Evolutionary conservation across 148 eudicot species (phyloP).

Genomic region (Polygonum aviculare): DNA sequence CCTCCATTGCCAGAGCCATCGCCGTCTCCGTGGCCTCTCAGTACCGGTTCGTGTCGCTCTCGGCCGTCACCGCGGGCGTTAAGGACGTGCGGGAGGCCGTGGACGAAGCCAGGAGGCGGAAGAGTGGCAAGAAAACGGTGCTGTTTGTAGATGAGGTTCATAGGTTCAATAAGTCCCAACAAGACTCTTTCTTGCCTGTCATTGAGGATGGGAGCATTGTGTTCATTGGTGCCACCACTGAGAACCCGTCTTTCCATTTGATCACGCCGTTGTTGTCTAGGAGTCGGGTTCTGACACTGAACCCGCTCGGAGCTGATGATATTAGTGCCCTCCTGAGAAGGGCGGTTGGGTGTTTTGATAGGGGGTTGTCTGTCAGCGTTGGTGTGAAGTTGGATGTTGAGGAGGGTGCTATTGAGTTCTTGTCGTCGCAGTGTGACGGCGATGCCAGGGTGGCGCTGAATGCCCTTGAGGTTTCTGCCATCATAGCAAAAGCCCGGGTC

Average conservation of each 20-base stretch:
- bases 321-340: conserved; percentile 30
- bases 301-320: conserved; percentile 34
- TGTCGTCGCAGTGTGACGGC: conserved; percentile 66
- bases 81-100: conserved; percentile 44
- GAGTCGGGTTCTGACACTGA: conserved; percentile 58
- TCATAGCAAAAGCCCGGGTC: conserved; percentile 36
- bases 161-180: conserved; percentile 82
- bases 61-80: conserved; percentile 70
- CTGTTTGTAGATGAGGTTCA: conserved; percentile 88
- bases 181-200: conserved; percentile 81
- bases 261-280: conserved; percentile 78
- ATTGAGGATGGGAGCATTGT: conserved; percentile 88
- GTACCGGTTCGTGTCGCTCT: conserved; percentile 52
- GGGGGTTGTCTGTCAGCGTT: conserved; percentile 38
- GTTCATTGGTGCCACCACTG: conserved; percentile 87
- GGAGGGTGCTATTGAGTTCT: conserved; percentile 39
- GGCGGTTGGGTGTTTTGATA: conserved; percentile 40
- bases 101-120: conserved; percentile 19
- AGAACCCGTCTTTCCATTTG: conserved; percentile 88
- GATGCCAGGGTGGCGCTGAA: conserved; percentile 84
- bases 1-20: conserved; percentile 73
- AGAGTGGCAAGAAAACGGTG: conserved; percentile 44
- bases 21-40: conserved; percentile 18
- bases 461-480: conserved; percentile 55
- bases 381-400: conserved; percentile 29